Percentiles rank a stretch among this genome's conserved stretches.
Evolutionary conservation across 805 yeast species (phyloP).

Genomic region (fission yeast (Schizosaccharomyces pombe)): DNA sequence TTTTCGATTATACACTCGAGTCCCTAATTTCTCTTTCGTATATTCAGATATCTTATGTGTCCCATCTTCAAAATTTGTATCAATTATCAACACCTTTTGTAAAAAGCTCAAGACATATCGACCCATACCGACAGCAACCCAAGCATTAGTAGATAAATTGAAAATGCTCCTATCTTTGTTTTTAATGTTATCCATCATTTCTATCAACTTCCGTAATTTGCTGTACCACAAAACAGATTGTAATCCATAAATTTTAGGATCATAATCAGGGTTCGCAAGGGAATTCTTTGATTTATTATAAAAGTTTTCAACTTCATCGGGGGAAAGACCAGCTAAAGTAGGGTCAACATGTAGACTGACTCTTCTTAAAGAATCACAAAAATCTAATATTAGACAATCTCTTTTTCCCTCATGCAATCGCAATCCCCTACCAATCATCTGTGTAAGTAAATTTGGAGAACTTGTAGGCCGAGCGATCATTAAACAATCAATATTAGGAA

Average conservation of each 20-base stretch:
- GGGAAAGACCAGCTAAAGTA: not conserved
- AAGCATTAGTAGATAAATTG: not conserved
- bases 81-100: not conserved
- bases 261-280: not conserved
- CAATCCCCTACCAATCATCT: slow-evolving; percentile 82
- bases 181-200: not conserved
- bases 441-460: slow-evolving; percentile 46
- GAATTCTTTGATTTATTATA: too few species aligned
- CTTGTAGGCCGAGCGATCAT: slow-evolving; percentile 60
- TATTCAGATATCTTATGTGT: not conserved
- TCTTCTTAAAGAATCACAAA: slow-evolving; percentile 13
- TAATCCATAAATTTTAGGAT: not conserved
- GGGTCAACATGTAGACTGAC: not conserved
- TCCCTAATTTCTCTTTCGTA: not conserved
- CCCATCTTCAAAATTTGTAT: not conserved
- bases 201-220: not conserved
- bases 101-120: not conserved
- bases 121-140: not conserved
- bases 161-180: not conserved
- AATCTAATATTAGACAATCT: slow-evolving; percentile 52
- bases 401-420: slow-evolving; percentile 38
- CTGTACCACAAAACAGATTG: not conserved
- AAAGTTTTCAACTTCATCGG: too few species aligned
- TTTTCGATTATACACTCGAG: not conserved
- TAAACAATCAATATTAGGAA: slow-evolving; percentile 67